phyloP scores from a whole-genome alignment of 2,329 filamentous ascomycete species.

The Exutisphaerella laricina region DNA sequence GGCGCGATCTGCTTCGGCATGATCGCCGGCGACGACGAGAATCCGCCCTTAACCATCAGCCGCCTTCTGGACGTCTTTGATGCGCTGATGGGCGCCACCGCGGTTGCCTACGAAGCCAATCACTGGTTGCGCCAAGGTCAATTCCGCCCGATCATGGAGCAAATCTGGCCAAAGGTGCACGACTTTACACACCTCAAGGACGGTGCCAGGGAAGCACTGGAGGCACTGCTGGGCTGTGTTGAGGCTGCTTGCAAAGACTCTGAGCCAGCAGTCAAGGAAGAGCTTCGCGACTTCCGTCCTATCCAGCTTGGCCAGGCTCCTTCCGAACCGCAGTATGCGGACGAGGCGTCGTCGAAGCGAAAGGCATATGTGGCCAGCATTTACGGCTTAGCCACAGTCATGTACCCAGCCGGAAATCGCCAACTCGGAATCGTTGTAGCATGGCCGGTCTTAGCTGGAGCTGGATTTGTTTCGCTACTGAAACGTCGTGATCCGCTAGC shows the following conservation, averaged over 20 bases:
- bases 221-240: slow-evolving; percentile 11
- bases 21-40: slow-evolving; percentile 10
- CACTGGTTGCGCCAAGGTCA: slow-evolving; percentile 13
- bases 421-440: slow-evolving; percentile 12
- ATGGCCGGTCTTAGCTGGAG: slow-evolving; percentile 18
- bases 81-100: slow-evolving; percentile 14
- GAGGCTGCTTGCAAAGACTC: slow-evolving; percentile 3
- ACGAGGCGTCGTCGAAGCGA: slow-evolving; percentile 5
- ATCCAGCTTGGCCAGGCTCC: not conserved
- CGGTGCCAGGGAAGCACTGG: slow-evolving; percentile 12
- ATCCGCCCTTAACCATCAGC: slow-evolving; percentile 7
- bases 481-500: slow-evolving; percentile 20
- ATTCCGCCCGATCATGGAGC: slow-evolving; percentile 10
- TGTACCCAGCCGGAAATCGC: slow-evolving; percentile 10
- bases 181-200: slow-evolving; percentile 13
- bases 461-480: slow-evolving; percentile 13
- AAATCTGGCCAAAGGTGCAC: slow-evolving; percentile 4
- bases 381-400: slow-evolving; percentile 13
- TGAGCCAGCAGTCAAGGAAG: not conserved
- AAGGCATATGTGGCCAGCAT: slow-evolving; percentile 18
- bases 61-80: slow-evolving; percentile 20
- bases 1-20: slow-evolving; percentile 16
- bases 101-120: slow-evolving; percentile 13
- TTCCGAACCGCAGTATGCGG: not conserved
- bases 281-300: not conserved